These are phyloP conservation scores for Prunus padus DNA, from an alignment of 306 rosid species.

Conservation along the genomic window DNA sequence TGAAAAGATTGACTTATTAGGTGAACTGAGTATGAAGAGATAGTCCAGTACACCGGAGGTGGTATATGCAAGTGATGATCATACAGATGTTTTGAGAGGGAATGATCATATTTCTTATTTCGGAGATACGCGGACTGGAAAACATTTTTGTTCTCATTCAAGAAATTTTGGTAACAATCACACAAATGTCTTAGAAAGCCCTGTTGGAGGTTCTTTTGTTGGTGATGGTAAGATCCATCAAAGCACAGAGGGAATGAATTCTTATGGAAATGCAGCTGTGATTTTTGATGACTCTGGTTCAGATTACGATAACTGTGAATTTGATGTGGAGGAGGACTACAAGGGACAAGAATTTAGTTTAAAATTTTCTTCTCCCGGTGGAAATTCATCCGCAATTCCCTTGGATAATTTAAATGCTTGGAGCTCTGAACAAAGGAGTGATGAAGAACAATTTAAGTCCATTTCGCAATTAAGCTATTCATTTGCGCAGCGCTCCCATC, in stretches of 20 bases:
- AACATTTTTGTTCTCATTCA: constrained; percentile 49
- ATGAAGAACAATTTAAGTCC: constrained; percentile 35
- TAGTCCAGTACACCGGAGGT: too few relatives aligned
- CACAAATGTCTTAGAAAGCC: constrained; percentile 28
- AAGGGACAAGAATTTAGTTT: constrained; percentile 45
- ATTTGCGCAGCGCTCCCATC: constrained; percentile 6
- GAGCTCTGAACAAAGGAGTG: constrained; percentile 44
- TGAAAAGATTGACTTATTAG: too few relatives aligned
- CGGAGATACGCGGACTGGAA: too few relatives aligned
- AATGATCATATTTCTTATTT: too few relatives aligned
- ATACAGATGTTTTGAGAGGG: too few relatives aligned
- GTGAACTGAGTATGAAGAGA: too few relatives aligned
- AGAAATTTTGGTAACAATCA: constrained; percentile 33
- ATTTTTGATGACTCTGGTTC: constrained; percentile 72
- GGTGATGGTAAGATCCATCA: constrained; percentile 37
- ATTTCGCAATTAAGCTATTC: constrained; percentile 41
- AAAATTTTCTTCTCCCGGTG: constrained; percentile 36
- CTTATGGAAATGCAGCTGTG: constrained; percentile 41
- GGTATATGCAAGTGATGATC: too few relatives aligned
- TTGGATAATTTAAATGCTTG: constrained; percentile 42
- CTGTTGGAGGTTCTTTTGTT: constrained; percentile 40
- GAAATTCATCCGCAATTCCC: constrained; percentile 33
- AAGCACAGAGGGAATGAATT: constrained; percentile 33
- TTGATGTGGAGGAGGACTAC: constrained; percentile 31
- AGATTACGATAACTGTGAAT: constrained; percentile 53